phyloP scores from a whole-genome alignment of 352 stramenopile species.

The Phytophthora niederhauseri region DNA sequence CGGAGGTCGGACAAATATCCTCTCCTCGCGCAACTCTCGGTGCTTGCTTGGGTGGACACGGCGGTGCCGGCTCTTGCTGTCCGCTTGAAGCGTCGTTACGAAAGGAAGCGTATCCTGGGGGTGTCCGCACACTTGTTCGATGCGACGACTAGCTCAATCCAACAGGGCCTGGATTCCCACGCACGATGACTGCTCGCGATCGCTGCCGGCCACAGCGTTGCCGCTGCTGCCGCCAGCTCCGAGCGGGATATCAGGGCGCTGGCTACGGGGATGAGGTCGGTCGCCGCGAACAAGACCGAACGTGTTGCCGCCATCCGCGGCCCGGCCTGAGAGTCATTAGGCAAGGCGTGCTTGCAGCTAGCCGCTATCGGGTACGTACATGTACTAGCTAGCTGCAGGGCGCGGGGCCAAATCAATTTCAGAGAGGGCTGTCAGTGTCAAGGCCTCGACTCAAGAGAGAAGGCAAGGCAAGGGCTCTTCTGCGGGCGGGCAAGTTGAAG shows the following conservation, averaged over 20 bases:
- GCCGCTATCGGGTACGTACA: too few relatives aligned
- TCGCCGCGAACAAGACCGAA: background rate
- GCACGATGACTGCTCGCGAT: slow-evolving; percentile 8
- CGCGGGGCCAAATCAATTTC: background rate
- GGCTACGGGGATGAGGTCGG: slow-evolving; percentile 11
- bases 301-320: background rate
- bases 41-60: slow-evolving; percentile 8
- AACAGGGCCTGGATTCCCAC: background rate
- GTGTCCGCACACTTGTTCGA: slow-evolving; percentile 9
- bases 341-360: too few relatives aligned
- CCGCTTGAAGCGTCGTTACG: background rate
- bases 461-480: slow-evolving; percentile 18
- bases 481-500: slow-evolving; percentile 31
- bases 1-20: slow-evolving; percentile 14
- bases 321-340: too few relatives aligned
- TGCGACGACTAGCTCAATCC: slow-evolving; percentile 22
- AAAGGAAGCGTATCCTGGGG: background rate
- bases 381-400: background rate
- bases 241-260: background rate
- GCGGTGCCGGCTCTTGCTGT: slow-evolving; percentile 13
- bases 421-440: background rate
- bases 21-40: slow-evolving; percentile 4
- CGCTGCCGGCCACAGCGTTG: background rate
- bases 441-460: slow-evolving; percentile 9
- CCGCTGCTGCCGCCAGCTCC: background rate